Conservation (phyloP, 208 protist genomes). For the Phytomonas serpens region DNA sequence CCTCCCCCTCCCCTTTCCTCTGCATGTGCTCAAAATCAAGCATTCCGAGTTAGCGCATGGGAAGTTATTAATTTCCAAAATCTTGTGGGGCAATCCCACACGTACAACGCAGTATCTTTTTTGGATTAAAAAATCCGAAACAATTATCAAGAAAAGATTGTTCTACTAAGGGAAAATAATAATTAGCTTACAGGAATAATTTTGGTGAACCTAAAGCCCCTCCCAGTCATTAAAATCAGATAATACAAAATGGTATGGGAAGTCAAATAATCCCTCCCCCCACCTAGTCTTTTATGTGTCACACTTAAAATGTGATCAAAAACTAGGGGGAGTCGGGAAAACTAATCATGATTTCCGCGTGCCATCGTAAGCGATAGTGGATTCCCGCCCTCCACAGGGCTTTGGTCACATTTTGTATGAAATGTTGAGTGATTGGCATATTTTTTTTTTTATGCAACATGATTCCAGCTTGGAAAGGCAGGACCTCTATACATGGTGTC, state of each 20-base stretch:
- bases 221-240: no score
- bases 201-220: no score
- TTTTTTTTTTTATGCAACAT: not conserved
- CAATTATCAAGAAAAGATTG: not conserved
- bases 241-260: no score
- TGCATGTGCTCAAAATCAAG: not conserved
- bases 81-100: not conserved
- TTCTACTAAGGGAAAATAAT: not conserved
- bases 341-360: not conserved
- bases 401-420: not conserved
- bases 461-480: no score
- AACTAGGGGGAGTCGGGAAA: not conserved
- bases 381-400: no score
- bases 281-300: no score
- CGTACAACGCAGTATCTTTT: not conserved
- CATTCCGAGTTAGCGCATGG: not conserved
- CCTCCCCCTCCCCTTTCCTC: no score
- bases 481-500: no score
- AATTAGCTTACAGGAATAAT: no score
- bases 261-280: no score
- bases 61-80: not conserved
- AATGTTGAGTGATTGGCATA: not conserved
- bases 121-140: not conserved
- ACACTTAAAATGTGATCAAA: no score
- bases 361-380: no score